Evolutionary conservation across 306 rosid genomes (phyloP), one percentile per base, ranked within the genome.

Genomic region (Hippophae tibetana): DNA sequence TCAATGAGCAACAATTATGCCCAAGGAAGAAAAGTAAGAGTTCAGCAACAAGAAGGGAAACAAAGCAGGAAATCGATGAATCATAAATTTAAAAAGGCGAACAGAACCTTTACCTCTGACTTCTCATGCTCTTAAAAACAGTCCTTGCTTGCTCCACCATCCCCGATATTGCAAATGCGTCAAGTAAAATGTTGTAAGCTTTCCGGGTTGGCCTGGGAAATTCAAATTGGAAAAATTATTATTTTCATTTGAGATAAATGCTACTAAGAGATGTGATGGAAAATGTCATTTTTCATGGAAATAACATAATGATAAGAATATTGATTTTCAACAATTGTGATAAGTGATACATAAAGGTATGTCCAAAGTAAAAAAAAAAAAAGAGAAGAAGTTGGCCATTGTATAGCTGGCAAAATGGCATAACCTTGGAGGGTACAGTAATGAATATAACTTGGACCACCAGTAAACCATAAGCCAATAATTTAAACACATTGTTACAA

Each of bases 91-190:
- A 46, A 4, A 5, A 8, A 13, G 7, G 5, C 8, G n/a, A 58
- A 47, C 31, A 65, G 7, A 42, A 66, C 56, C 38, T 49, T 70
- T 75, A 92, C 99, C 87, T 82, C 77, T 92, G 93, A 67, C 99
- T 88, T 88, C 84, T 76, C 99, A 92, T 88, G 77, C 96, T 83
- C 76, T 85, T 92, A 62, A 92, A 85, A 62, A 92, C 88, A 2
- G 72, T 85, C 53, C 52, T 84, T 71, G 99, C 99, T 75, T 88
- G 95, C 42, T 88, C 99, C 65, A 82, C 88, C 99, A 92, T 83
- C 72, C 99, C 99, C 59, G 95, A 88, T 67, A 85, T 73, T 49
- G 99, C 88, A 77, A 85, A 92, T 78, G 99, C 90, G 63, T 85
- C 95, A 1, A 92, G 86, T 73, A 92, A 78, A 68, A 88, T 85